Conservation (phyloP, 345 rosid genomes). For the Physaria fendleri region DNA sequence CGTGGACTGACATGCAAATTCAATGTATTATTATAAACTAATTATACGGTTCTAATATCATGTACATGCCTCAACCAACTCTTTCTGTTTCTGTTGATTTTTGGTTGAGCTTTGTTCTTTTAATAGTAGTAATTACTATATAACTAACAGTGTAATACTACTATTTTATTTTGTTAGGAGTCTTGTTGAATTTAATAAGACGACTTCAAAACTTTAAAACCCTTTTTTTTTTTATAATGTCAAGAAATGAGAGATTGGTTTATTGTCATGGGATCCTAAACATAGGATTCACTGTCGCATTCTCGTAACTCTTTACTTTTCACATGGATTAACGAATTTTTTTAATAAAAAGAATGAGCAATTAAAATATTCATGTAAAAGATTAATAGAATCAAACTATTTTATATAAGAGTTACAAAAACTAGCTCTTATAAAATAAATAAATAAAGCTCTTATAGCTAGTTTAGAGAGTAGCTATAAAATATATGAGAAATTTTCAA, state of each 20-base stretch:
- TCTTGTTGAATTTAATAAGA: background rate
- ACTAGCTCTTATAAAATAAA: background rate
- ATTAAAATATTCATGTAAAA: background rate
- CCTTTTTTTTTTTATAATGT: background rate
- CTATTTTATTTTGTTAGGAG: background rate
- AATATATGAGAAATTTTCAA: background rate
- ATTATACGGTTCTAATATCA: conserved; percentile 16
- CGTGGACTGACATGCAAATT: conserved; percentile 32
- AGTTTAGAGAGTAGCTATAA: background rate
- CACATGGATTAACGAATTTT: background rate
- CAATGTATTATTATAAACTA: conserved; percentile 16
- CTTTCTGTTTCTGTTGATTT: conserved; percentile 19
- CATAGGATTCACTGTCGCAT: conserved; percentile 27
- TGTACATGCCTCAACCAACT: conserved; percentile 28
- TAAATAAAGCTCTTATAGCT: background rate
- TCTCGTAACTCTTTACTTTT: background rate
- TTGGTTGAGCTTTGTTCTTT: too few species aligned
- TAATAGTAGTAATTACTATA: too few species aligned
- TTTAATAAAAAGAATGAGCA: background rate
- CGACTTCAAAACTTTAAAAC: background rate
- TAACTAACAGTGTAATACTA: too few species aligned
- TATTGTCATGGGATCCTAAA: conserved; percentile 28
- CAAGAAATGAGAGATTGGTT: conserved; percentile 6
- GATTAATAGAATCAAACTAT: background rate
- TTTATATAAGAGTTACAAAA: background rate